Evolutionary conservation across 768 basidiomycete genomes (phyloP).

Genomic region (Gyrodon lividus): DNA sequence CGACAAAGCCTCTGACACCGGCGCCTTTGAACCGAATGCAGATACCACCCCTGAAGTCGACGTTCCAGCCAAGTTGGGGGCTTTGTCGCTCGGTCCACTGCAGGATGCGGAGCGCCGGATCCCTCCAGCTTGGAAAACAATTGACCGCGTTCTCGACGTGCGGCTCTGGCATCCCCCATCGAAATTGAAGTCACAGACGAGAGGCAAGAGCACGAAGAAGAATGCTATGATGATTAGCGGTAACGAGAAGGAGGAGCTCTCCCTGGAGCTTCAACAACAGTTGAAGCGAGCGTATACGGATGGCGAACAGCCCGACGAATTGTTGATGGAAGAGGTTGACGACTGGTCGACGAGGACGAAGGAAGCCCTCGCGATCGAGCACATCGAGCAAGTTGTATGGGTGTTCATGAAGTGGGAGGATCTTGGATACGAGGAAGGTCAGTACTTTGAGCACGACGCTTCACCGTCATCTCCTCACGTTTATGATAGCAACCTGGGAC

Average conservation of each 20-base stretch:
- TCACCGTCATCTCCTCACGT: constrained; percentile 6
- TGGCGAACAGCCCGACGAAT: constrained; percentile 63
- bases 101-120: constrained; percentile 74
- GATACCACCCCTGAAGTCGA: constrained; percentile 36
- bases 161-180: constrained; percentile 54
- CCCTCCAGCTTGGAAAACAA: constrained; percentile 78
- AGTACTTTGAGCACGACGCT: constrained; percentile 16
- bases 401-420: constrained; percentile 93
- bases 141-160: constrained; percentile 90
- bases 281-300: constrained; percentile 44
- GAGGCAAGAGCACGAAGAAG: constrained; percentile 17
- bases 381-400: constrained; percentile 69
- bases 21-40: constrained; percentile 42
- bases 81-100: constrained; percentile 38
- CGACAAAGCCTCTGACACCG: constrained; percentile 24
- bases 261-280: constrained; percentile 23
- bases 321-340: constrained; percentile 56
- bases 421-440: constrained; percentile 90
- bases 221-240: constrained; percentile 13
- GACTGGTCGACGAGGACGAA: constrained; percentile 50
- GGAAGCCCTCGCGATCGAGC: constrained; percentile 39
- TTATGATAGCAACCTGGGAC: constrained; percentile 81
- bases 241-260: constrained; percentile 28
- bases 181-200: constrained; percentile 14
- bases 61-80: constrained; percentile 27